Evolutionary conservation across 306 rosid genomes (phyloP).

Genomic region (Quercus wislizeni): DNA sequence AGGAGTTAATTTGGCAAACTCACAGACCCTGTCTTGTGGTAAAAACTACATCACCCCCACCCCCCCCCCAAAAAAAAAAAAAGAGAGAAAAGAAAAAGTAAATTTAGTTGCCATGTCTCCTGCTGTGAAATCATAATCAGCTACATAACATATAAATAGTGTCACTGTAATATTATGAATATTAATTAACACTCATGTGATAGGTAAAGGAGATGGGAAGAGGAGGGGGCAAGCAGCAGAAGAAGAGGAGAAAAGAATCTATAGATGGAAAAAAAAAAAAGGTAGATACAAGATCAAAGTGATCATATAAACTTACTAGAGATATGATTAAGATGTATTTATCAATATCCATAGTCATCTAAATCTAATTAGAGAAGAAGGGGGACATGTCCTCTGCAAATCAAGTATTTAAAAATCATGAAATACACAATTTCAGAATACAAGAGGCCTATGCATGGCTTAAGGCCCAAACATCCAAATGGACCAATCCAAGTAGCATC

Average conservation of each 20-base stretch:
- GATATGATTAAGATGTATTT: too few species aligned
- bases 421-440: background rate
- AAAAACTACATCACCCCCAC: slow-evolving; percentile 55
- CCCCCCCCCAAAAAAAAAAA: slow-evolving; percentile 9
- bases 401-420: background rate
- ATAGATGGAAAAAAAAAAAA: background rate
- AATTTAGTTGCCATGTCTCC: background rate
- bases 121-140: background rate
- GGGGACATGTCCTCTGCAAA: too few species aligned
- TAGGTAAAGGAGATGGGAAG: background rate
- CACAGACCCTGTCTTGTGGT: slow-evolving; percentile 97
- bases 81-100: background rate
- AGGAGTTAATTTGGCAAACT: slow-evolving; percentile 91
- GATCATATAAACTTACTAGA: too few species aligned
- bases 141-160: background rate
- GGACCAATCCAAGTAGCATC: background rate
- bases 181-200: background rate
- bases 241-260: background rate
- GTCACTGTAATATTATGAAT: background rate
- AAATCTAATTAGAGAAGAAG: too few species aligned
- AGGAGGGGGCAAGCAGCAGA: background rate
- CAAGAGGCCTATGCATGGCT: background rate
- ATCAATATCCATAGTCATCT: too few species aligned
- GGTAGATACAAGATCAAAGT: background rate
- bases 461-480: background rate